Conservation (phyloP, 208 protist species). For the Crithidia mellificae region DNA sequence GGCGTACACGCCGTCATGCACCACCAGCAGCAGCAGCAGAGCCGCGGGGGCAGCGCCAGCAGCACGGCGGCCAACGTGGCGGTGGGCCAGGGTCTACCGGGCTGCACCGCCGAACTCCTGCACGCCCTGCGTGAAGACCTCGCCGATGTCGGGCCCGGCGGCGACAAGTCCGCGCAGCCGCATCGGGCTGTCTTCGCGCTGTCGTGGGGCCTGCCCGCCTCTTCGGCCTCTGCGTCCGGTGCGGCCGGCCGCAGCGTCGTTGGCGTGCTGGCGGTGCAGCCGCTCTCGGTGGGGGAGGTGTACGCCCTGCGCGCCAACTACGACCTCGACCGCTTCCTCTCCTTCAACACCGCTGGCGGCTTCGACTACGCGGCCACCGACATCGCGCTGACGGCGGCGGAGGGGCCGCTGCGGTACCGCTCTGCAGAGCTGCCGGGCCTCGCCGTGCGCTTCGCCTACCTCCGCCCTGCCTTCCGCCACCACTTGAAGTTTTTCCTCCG, state of each 20-base stretch:
- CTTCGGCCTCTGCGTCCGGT: background rate
- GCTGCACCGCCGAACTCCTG: constrained; percentile 24
- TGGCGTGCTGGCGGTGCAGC: constrained; percentile 63
- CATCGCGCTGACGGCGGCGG: constrained; percentile 42
- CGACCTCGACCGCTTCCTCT: constrained; percentile 79
- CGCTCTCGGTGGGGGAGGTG: constrained; percentile 60
- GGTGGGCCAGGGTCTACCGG: constrained; percentile 20
- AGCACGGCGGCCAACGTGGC: background rate
- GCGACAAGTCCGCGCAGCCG: background rate
- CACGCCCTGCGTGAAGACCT: constrained; percentile 35
- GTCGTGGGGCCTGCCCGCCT: constrained; percentile 14
- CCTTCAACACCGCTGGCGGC: constrained; percentile 62
- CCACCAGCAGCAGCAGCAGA: constrained; percentile 24
- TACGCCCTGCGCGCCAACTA: constrained; percentile 88
- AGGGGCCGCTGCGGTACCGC: constrained; percentile 49
- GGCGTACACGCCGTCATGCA: constrained; percentile 29
- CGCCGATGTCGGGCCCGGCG: background rate
- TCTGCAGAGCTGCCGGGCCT: constrained; percentile 52
- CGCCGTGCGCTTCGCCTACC: constrained; percentile 70
- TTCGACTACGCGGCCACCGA: constrained; percentile 73
- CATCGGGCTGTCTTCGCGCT: constrained; percentile 37
- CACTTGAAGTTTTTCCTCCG: constrained; percentile 76
- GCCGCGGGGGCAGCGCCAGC: background rate
- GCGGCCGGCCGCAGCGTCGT: constrained; percentile 32
- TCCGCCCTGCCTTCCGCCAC: constrained; percentile 61